These are phyloP conservation scores for Russula sp. DNA, from an alignment of 768 basidiomycete genomes.

Conservation along the genomic window DNA sequence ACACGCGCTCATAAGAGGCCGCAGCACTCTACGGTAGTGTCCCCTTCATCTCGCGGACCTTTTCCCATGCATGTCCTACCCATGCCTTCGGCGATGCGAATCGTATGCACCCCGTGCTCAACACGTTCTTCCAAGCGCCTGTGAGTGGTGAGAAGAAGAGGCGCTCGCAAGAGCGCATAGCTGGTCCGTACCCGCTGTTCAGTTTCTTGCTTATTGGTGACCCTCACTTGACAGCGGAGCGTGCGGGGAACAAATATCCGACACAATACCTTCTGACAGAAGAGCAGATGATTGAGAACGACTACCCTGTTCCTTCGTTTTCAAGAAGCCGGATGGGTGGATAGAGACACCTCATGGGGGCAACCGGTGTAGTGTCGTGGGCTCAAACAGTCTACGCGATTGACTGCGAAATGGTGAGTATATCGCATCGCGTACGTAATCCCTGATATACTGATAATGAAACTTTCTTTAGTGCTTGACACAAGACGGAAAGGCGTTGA, in stretches of 20 bases:
- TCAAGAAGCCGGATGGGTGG: constrained; percentile 66
- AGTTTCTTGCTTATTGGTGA: too few relatives aligned
- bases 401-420: constrained; percentile 95
- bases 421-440: not conserved
- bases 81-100: too few relatives aligned
- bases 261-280: too few relatives aligned
- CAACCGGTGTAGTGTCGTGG: constrained; percentile 26
- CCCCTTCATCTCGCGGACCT: constrained; percentile 69
- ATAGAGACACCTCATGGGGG: constrained; percentile 50
- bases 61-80: constrained; percentile 78
- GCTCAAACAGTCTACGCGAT: constrained; percentile 64
- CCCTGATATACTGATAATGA: not conserved
- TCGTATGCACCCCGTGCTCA: too few relatives aligned
- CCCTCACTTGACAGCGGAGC: too few relatives aligned
- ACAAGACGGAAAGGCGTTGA: constrained; percentile 84
- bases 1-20: constrained; percentile 21
- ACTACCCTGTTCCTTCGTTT: constrained; percentile 52
- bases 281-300: too few relatives aligned
- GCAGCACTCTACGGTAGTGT: constrained; percentile 32
- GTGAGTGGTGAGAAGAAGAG: too few relatives aligned
- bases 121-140: too few relatives aligned
- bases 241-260: too few relatives aligned
- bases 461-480: constrained; percentile 64
- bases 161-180: too few relatives aligned
- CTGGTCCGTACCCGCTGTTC: too few relatives aligned